Base-by-base conservation (phyloP, 2,329 filamentous ascomycete genomes). In the Meredithiella fracta region DNA sequence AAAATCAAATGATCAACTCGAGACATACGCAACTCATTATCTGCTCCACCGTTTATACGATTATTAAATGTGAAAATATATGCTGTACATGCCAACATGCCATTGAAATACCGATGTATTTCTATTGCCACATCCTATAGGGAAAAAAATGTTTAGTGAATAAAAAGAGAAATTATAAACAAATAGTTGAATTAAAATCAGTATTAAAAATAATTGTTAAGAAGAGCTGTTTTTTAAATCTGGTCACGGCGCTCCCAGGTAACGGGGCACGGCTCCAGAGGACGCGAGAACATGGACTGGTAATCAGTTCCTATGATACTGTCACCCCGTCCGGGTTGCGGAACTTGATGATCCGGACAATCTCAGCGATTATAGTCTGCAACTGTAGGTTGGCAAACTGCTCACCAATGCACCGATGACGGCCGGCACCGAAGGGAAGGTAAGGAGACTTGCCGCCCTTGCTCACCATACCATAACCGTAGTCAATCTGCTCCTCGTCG, bases 341-440 rank as follows among this genome's bases (percentile, higher is more conserved):
- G 67, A 95, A 79, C 72, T 87, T 91, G 73, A 95, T 86, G 54
- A 80, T 67, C 52, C 88, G 78, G 42, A 94, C 85, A 61, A 90
- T 72, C 58, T 81, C 82, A 53, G 83, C 87, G 11, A 83, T 73
- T 62, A 97, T 94, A 47, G 87, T 89, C 66, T 90, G 84, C 60
- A 97, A 74, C 71, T 97, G 91, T 58, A 94, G 76, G 67, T 94
- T 94, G 62, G 91, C 91, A 68, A 96, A 97, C 65, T 95, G 88
- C 75, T 97, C 91, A 61, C 91, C 91, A 65, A 97, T 96, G 70
- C 91, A 97, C 62, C 91, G 78, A 70, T 97, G 91, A 62, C 91
- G 77, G 44, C 91, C 91, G 29, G 90, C 91, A 58, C 91, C 91
- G 66, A 97, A 97, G 1, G 91, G 91, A 51, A 97, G 79, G 68